Percentiles rank a stretch among this genome's conserved stretches.
phyloP scores from a whole-genome alignment of 768 basidiomycete genomes.

The Rhizopogon sp. region DNA sequence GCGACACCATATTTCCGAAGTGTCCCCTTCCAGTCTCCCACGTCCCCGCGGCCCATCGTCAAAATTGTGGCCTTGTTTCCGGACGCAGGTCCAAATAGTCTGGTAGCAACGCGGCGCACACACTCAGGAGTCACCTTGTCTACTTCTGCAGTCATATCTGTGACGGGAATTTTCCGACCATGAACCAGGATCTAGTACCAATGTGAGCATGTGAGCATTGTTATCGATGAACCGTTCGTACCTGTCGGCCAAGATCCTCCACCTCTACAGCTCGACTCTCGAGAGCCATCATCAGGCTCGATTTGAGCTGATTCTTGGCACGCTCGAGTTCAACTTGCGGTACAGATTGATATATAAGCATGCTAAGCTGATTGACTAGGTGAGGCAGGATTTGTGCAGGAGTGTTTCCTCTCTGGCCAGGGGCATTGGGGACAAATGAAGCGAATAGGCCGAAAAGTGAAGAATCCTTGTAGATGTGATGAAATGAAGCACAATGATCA shows the following conservation, averaged over 20 bases:
- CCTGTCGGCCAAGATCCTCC: conserved; percentile 90
- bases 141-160: conserved; percentile 87
- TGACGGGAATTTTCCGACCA: conserved; percentile 76
- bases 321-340: conserved; percentile 68
- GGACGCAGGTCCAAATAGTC: conserved; percentile 64
- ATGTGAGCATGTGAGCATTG: neutral
- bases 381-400: conserved; percentile 74
- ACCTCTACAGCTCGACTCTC: conserved; percentile 84
- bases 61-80: conserved; percentile 73
- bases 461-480: conserved; percentile 94
- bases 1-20: conserved; percentile 71
- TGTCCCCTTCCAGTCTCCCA: conserved; percentile 58
- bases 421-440: conserved; percentile 66
- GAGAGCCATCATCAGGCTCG: conserved; percentile 89
- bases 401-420: conserved; percentile 53
- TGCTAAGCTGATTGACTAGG: conserved; percentile 82
- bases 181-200: conserved; percentile 71
- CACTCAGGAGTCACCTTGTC: conserved; percentile 69
- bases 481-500: conserved; percentile 95
- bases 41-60: conserved; percentile 76
- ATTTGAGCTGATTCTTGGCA: conserved; percentile 95
- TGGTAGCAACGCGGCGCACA: conserved; percentile 69
- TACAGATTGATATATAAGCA: conserved; percentile 67
- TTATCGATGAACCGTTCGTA: conserved; percentile 19
- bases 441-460: conserved; percentile 91